phyloP scores from a whole-genome alignment of 2,329 filamentous ascomycete species.

The Hypoxylon sp. region DNA sequence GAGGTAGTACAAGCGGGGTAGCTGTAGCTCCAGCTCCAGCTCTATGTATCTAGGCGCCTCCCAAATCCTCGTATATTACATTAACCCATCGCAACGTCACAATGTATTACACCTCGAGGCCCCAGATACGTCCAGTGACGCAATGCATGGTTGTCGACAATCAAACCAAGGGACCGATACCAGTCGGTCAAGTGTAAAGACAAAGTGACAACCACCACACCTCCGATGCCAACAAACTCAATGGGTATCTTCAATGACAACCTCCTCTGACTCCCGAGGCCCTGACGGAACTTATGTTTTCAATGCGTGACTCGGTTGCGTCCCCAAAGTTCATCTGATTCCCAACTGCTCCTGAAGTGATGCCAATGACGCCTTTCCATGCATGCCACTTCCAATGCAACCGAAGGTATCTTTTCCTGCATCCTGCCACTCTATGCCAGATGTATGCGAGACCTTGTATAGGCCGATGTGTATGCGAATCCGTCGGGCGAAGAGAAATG shows the following conservation, averaged over 20 bases:
- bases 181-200: neutral
- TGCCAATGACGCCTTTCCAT: constrained; percentile 30
- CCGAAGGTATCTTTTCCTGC: constrained; percentile 26
- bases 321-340: constrained; percentile 2
- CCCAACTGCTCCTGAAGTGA: constrained; percentile 13
- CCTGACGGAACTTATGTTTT: constrained; percentile 3
- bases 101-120: constrained; percentile 3
- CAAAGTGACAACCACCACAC: neutral
- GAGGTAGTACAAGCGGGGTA: constrained; percentile 30
- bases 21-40: constrained; percentile 15
- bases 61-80: neutral
- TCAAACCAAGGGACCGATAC: constrained; percentile 5
- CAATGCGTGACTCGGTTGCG: constrained; percentile 13
- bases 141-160: constrained; percentile 6
- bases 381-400: constrained; percentile 37
- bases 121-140: neutral
- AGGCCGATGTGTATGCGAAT: constrained; percentile 9
- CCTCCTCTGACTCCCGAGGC: constrained; percentile 18
- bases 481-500: constrained; percentile 3
- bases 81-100: neutral
- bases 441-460: constrained; percentile 16
- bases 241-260: constrained; percentile 46
- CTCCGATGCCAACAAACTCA: constrained; percentile 17
- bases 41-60: constrained; percentile 3
- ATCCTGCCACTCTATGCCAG: constrained; percentile 20